These are phyloP conservation scores for Oxyria digyna DNA, from an alignment of 148 eudicot species.

Conservation along the genomic window DNA sequence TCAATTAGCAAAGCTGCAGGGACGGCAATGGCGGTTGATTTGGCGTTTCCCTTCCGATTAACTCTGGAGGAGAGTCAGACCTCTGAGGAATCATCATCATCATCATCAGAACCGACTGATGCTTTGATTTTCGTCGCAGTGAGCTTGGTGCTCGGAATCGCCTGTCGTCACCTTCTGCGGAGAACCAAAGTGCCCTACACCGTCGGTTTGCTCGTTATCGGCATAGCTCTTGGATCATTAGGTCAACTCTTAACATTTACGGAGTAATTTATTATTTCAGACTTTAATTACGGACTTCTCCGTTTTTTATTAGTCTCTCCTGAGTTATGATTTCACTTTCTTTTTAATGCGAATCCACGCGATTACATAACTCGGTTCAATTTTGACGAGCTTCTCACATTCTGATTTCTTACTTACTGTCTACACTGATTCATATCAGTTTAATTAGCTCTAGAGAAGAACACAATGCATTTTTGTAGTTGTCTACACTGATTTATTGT, in stretches of 20 bases:
- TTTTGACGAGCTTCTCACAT: conserved; percentile 1
- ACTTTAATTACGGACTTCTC: not conserved
- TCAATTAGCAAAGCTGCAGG: not conserved
- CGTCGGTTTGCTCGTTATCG: conserved; percentile 73
- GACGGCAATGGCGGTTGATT: conserved; percentile 22
- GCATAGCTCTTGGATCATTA: conserved; percentile 65
- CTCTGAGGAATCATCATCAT: conserved; percentile 9
- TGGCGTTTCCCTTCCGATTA: conserved; percentile 18
- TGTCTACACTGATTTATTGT: no score
- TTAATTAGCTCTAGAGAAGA: not conserved
- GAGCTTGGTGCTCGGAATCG: conserved; percentile 62
- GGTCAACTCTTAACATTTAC: conserved; percentile 24
- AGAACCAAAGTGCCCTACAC: conserved; percentile 87
- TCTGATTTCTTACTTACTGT: not conserved
- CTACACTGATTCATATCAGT: not conserved
- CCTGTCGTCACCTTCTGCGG: conserved; percentile 59
- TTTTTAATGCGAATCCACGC: not conserved
- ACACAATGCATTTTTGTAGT: not conserved
- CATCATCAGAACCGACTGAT: conserved; percentile 36
- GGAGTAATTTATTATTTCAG: not conserved
- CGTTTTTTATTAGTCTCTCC: not conserved
- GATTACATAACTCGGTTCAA: not conserved
- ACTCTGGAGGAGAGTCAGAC: conserved; percentile 9
- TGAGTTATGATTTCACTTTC: not conserved
- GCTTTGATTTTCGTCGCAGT: conserved; percentile 78